Percentiles rank a stretch among this genome's conserved stretches.
Conservation (phyloP, 352 stramenopile species). For the Pythium chondricola region DNA sequence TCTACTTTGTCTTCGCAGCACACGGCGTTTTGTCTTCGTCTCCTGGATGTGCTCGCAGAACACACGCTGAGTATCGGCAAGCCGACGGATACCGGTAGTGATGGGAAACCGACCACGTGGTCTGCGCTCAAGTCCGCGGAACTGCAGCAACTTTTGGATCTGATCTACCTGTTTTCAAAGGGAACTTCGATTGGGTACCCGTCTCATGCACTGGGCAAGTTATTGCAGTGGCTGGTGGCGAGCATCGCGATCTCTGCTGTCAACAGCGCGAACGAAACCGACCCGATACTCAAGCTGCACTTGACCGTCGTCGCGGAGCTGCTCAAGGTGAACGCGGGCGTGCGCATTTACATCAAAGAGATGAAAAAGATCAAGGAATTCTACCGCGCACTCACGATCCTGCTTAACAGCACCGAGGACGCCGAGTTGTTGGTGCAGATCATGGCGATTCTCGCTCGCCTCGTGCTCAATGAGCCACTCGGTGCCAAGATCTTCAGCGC, state of each 20-base stretch:
- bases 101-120: neutral
- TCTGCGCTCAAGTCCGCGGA: conserved; percentile 1
- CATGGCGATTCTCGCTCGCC: conserved; percentile 67
- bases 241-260: conserved; percentile 37
- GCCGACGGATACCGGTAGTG: neutral
- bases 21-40: conserved; percentile 32
- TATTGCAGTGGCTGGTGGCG: conserved; percentile 58
- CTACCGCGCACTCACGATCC: conserved; percentile 71
- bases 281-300: conserved; percentile 55
- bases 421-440: conserved; percentile 65
- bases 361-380: conserved; percentile 77
- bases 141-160: conserved; percentile 46
- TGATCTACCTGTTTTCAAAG: conserved; percentile 49
- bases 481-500: conserved; percentile 73
- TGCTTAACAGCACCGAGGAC: conserved; percentile 78
- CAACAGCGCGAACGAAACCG: conserved; percentile 33
- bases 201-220: conserved; percentile 56
- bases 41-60: conserved; percentile 57
- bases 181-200: conserved; percentile 60
- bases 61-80: conserved; percentile 20
- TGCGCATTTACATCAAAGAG: conserved; percentile 73
- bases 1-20: conserved; percentile 43
- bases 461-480: conserved; percentile 70
- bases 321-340: conserved; percentile 62
- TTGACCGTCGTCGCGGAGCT: conserved; percentile 61